These are phyloP conservation scores for Beauveria medogensis DNA, from an alignment of 2,329 filamentous ascomycete genomes.

Conservation along the genomic window DNA sequence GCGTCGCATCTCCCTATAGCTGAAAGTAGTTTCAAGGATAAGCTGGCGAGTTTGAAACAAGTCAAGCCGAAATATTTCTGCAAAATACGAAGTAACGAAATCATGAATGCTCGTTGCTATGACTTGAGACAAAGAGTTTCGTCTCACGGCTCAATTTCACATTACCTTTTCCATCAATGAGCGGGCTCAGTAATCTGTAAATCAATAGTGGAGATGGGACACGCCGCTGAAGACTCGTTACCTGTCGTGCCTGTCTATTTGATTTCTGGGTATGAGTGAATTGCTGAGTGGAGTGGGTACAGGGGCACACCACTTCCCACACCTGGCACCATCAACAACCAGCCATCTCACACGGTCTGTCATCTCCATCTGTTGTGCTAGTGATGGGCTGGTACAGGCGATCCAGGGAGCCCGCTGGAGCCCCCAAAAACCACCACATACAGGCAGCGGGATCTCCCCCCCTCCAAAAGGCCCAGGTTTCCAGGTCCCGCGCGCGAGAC, in stretches of 20 bases:
- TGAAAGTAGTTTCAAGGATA: constrained; percentile 2
- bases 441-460: neutral
- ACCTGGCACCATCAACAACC: neutral
- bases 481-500: neutral
- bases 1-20: neutral
- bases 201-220: neutral
- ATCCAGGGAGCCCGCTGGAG: constrained; percentile 3
- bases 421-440: neutral
- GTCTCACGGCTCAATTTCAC: neutral
- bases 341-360: neutral
- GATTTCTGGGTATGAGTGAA: neutral
- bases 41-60: neutral
- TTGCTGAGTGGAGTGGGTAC: neutral
- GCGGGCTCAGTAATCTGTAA: neutral
- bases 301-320: neutral
- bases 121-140: neutral
- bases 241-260: neutral
- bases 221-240: neutral
- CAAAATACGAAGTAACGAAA: neutral
- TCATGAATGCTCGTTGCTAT: neutral
- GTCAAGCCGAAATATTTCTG: neutral
- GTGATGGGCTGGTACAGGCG: neutral
- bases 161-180: neutral
- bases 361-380: constrained; percentile 3
- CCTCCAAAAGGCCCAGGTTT: neutral